Evolutionary conservation across 1,284 basidiomycete genomes (phyloP), one percentile per base, ranked within the genome.

Genomic region (Fomes fomentarius): DNA sequence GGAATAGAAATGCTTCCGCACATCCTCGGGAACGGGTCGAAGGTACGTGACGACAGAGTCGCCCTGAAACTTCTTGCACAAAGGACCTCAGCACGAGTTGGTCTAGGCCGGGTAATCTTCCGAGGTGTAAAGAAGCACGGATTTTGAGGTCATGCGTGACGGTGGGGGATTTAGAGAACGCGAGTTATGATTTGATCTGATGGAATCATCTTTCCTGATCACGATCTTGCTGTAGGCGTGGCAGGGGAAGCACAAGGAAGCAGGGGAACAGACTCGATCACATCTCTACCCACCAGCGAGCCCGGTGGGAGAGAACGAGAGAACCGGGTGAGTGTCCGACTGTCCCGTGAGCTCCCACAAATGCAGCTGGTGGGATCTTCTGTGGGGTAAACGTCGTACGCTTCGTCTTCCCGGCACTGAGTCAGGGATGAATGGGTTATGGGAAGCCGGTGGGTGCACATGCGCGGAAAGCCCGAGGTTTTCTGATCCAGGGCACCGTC

Each of bases 11-110:
- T 21, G 30, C 39, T 54, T 61, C 47, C 45, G 50, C 26, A 12
- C 43, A 45, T 37, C 30, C 31, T 52, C 52, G 55, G 56, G 43
- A 53, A 54, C 25, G 35, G 22, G 46, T 50, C 30, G 38, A 50
- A 48, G 41, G 51, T 60, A 59, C 52, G 60, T 58, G 55, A 58
- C 50, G 48, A 49, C 45, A 21, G 42, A 39, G 28, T 39, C 12
- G 38, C 48, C 37, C 50, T 58, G 56, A 48, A 30, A 48, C 52
- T 49, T 52, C 59, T 41, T 47, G 35, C 39, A 52, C 33, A 48
- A 34, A n/a, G 55, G 37, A 56, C 46, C 45, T 52, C 50, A 49
- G 43, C 58, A 61, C 52, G 58, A 46, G 54, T 63, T 57, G 42
- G 17, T 61, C 63, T 58, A 60, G 62, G 48, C 57, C 41, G 50